phyloP scores from a whole-genome alignment of 139 green algal genomes.

The Chlamydomonas asymmetrica region DNA sequence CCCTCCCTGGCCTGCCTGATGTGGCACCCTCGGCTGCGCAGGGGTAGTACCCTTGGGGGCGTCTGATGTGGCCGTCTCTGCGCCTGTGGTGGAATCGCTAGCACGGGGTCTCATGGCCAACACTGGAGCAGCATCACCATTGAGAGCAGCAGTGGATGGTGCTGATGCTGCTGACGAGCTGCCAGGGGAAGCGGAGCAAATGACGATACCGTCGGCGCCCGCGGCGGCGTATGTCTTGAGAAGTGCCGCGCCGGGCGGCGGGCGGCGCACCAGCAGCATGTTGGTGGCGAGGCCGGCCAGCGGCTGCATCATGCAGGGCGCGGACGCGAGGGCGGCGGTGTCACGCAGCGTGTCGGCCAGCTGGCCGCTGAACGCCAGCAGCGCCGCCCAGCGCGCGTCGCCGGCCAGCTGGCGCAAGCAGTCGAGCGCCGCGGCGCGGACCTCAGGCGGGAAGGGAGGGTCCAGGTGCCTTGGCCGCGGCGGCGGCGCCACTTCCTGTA shows the following conservation, averaged over 20 bases:
- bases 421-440: conserved; percentile 23
- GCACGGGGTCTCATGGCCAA: no score
- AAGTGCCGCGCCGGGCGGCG: not conserved
- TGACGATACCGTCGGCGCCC: no score
- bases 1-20: no score
- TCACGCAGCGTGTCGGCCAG: not conserved
- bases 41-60: no score
- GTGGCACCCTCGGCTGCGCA: no score
- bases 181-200: no score
- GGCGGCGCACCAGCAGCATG: not conserved
- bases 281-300: conserved; percentile 5
- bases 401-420: conserved; percentile 32
- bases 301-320: not conserved
- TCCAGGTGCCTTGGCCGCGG: not conserved
- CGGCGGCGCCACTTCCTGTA: no score
- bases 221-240: not conserved
- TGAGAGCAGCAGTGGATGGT: no score
- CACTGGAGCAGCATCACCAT: no score
- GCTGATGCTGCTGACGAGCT: no score
- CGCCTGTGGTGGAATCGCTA: no score
- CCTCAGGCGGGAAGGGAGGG: conserved; percentile 24
- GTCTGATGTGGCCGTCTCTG: no score
- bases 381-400: not conserved
- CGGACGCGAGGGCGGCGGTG: not conserved
- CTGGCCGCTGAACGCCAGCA: not conserved